phyloP scores from a whole-genome alignment of 148 eudicot genomes.

The Silene latifolia region DNA sequence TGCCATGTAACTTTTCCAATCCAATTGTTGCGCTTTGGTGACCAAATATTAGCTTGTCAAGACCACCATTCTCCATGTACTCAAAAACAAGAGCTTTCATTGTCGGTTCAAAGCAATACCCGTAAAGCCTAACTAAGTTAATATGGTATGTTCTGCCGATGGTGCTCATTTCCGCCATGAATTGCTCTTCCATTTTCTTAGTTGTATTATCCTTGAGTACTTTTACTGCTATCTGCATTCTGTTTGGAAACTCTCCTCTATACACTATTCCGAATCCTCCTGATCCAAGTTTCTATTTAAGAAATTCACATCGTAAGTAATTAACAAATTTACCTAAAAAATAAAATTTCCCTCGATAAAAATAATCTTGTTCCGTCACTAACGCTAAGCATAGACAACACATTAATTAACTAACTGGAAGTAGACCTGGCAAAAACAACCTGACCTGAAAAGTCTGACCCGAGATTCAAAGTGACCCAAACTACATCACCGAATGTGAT shows the following conservation, averaged over 20 bases:
- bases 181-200: slow-evolving; percentile 30
- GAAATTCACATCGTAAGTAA: no score
- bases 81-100: slow-evolving; percentile 36
- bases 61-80: slow-evolving; percentile 30
- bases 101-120: slow-evolving; percentile 29
- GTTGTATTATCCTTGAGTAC: slow-evolving; percentile 22
- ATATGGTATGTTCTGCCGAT: slow-evolving; percentile 34
- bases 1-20: slow-evolving; percentile 15
- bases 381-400: no score
- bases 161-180: slow-evolving; percentile 35
- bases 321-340: no score
- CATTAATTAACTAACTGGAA: no score
- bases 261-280: slow-evolving; percentile 36
- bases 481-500: no score
- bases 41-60: slow-evolving; percentile 19
- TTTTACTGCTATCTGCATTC: slow-evolving; percentile 26
- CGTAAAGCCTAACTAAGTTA: slow-evolving; percentile 31
- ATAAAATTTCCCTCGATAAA: no score
- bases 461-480: no score
- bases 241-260: slow-evolving; percentile 30
- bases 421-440: no score
- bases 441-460: no score
- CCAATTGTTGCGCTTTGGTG: not conserved
- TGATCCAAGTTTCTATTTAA: slow-evolving; percentile 23
- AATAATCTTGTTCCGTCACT: no score